Base-by-base conservation (phyloP, 345 rosid genomes). In the Garcia nutans region DNA sequence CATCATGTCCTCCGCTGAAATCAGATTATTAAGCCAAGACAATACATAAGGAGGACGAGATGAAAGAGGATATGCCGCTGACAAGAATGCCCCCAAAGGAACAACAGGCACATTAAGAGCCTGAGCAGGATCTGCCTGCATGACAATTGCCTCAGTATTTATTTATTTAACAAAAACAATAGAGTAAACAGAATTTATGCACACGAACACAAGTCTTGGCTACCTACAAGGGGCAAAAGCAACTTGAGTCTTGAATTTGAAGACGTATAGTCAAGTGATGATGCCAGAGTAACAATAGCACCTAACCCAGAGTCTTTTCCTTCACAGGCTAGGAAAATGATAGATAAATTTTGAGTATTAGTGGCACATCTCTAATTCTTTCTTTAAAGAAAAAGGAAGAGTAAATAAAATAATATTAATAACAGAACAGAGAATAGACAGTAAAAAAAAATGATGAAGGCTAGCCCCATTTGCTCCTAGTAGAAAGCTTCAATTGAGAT, bases 1-100 rank as follows among this genome's bases (percentile, higher is more conserved):
- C 99, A 96, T 93, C 99, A 96, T 96, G 85, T 92, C 98, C 57
- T 88, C 84, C 68, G 97, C 88, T 74, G 99, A 92, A 88, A 96
- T 90, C 82, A 91, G 79, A 74, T 88, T 19, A 78, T 87, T 92
- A 75, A 96, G 89, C 99, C 98, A 96, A 78, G 97, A 86, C 73
- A 96, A 84, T 28, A 86, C 89, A 74, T 91, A 91, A 64, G 97
- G 97, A 78, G 99, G 93, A 16, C 82, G 87, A 20, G 91, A 67
- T 2, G 96, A 90, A 81, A 93, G 93, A 83, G 99, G 98, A 88
- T 82, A 90, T 71, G 94, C 89, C 60, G 99, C 94, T 22, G 99
- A 83, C 78, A 93, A 72, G 74, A 96, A 63, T 44, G 93, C 88
- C 19, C 99, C 97, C 81, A 96, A 81, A 26, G 99, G 99, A 79